Evolutionary conservation across 1,139 yeast genomes (phyloP).

Genomic region (Taphrina confusa): DNA sequence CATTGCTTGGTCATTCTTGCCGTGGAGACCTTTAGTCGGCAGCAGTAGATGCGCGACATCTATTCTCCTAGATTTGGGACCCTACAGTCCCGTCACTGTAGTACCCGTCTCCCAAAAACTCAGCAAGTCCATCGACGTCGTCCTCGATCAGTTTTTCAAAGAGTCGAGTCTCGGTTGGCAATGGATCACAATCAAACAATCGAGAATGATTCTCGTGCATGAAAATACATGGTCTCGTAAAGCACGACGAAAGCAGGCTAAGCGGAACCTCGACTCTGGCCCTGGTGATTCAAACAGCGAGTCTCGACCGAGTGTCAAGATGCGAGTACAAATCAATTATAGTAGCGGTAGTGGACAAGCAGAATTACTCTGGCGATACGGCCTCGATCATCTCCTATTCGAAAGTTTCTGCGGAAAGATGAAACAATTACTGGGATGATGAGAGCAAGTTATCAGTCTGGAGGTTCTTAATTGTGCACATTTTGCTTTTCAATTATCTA

Average conservation of each 20-base stretch:
- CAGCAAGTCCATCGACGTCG: neutral
- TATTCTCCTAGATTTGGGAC: neutral
- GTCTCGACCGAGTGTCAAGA: neutral
- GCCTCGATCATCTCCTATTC: conserved; percentile 35
- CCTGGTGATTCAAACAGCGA: too few relatives aligned
- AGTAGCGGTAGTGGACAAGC: neutral
- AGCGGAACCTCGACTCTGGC: too few relatives aligned
- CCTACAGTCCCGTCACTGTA: neutral
- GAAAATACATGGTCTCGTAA: conserved; percentile 41
- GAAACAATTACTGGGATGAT: conserved; percentile 39
- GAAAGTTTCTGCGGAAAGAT: conserved; percentile 41
- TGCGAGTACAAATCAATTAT: conserved; percentile 9
- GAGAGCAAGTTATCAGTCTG: too few relatives aligned
- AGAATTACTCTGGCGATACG: conserved; percentile 39
- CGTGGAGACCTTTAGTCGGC: conserved; percentile 34
- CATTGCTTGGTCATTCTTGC: conserved; percentile 46
- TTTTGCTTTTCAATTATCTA: neutral
- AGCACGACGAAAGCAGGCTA: conserved; percentile 36
- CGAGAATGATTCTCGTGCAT: neutral
- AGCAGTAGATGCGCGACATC: conserved; percentile 10
- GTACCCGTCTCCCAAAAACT: neutral
- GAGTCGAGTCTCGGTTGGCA: neutral
- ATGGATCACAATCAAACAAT: conserved; percentile 13
- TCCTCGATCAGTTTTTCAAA: neutral
- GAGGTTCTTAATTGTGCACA: too few relatives aligned